Evolutionary conservation across 305 asterid species (phyloP), one percentile per base, ranked within the genome.

Genomic region (Euphrasia arctica): DNA sequence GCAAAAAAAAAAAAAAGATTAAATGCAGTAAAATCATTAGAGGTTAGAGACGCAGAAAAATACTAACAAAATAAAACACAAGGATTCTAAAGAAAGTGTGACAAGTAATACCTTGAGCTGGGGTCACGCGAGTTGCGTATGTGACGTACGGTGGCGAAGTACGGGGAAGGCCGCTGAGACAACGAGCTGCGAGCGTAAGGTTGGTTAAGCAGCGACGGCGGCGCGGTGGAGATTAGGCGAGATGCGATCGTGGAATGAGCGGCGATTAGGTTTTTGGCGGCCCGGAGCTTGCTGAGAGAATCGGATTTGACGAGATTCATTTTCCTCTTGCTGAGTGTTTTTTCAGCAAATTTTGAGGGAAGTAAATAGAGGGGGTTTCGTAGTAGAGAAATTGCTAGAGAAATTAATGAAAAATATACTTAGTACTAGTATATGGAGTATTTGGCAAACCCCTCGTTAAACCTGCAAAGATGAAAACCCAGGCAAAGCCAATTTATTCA

Each of bases 211-310:
- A 69, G 83, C 67, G 66, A 78, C 69, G 79, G 83, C 29, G 57
- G 78, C 12, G 76, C 78, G 70, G 82, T 77, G 67, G 78, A 70
- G 63, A 79, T 78, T 34, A 73, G 32, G 51, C 85, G 82, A 61
- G 58, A 62, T 39, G 22, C 9, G 69, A 69, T 59, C 66, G 76
- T 55, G 63, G 79, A 75, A 39, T 58, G 79, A 72, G 75, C 59
- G 48, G 69, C 68, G 56, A 77, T 31, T 54, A 77, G 72, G 55
- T 41, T 67, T 14, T 60, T 58, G 25, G 59, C 57, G 9, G 58
- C 12, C 52, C 75, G 74, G 42, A 81, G 65, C 64, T 69, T 73
- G 72, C 31, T 51, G 70, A 72, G 62, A n/a, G 83, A 65, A 62
- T 31, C 78, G 31, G 70, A 70, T 63, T 69, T 78, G 15, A 60